phyloP scores from a whole-genome alignment of 2,329 filamentous ascomycete species.

The Achaetomium macrosporum region DNA sequence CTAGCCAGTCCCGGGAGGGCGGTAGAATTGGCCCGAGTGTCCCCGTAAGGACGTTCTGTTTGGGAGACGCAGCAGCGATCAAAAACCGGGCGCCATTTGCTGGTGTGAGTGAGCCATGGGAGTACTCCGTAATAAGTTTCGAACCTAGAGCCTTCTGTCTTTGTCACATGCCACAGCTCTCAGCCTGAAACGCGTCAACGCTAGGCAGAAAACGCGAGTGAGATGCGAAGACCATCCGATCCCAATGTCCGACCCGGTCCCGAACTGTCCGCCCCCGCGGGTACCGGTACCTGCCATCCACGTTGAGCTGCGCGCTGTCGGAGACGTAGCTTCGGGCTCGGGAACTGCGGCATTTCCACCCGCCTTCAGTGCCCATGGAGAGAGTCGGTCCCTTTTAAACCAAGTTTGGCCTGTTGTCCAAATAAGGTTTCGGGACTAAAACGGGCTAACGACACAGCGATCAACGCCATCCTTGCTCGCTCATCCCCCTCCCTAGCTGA shows the following conservation, averaged over 20 bases:
- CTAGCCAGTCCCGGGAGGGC: slow-evolving; percentile 10
- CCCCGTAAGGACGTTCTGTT: not conserved
- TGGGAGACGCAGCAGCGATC: slow-evolving; percentile 16
- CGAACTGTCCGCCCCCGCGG: not conserved
- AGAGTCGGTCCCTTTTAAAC: not conserved
- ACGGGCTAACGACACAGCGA: slow-evolving; percentile 15
- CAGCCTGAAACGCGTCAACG: not conserved
- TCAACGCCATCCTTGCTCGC: slow-evolving; percentile 13
- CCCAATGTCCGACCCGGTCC: not conserved
- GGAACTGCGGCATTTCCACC: slow-evolving; percentile 2
- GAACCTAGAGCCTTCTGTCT: no score
- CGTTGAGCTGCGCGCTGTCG: not conserved
- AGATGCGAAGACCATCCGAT: not conserved
- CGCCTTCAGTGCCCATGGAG: not conserved
- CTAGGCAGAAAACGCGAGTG: not conserved
- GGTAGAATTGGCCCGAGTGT: slow-evolving; percentile 2
- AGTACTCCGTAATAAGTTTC: no score
- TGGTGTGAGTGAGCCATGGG: not conserved
- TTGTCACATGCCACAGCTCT: not conserved
- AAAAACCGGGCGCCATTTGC: not conserved
- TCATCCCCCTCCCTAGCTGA: not conserved
- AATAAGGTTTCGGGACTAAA: slow-evolving; percentile 25
- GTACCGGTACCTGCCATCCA: not conserved
- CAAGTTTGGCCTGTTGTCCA: slow-evolving; percentile 19
- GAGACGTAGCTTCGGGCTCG: not conserved